phyloP scores from a whole-genome alignment of 805 yeast species.

The Lipomyces kockii region DNA sequence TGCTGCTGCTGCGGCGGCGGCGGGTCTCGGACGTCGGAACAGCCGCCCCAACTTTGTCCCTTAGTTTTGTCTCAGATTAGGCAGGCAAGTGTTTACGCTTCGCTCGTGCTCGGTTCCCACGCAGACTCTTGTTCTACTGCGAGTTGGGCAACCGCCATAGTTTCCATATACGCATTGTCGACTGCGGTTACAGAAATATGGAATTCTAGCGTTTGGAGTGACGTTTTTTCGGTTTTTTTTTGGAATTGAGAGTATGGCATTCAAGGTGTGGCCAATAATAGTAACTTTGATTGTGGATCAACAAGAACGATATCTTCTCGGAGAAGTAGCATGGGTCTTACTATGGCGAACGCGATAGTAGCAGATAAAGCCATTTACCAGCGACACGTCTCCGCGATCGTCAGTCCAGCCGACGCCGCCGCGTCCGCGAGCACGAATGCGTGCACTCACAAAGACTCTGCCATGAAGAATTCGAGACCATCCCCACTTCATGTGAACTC shows the following conservation, averaged over 20 bases:
- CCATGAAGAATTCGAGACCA: neutral
- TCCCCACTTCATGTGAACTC: constrained; percentile 8
- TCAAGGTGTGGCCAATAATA: neutral
- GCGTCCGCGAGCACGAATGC: neutral
- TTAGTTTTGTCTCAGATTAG: neutral
- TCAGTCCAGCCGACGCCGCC: neutral
- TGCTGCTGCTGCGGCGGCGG: neutral
- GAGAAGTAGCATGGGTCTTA: neutral
- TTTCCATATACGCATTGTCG: neutral
- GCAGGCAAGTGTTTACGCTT: neutral
- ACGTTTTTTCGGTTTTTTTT: no score
- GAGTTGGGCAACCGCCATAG: no score
- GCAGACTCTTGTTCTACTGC: neutral
- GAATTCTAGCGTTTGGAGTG: neutral
- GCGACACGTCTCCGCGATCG: neutral
- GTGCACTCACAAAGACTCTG: neutral
- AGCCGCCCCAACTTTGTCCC: neutral
- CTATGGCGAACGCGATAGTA: neutral
- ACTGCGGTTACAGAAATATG: neutral
- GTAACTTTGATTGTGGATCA: neutral
- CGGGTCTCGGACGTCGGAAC: neutral
- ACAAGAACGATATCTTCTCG: neutral
- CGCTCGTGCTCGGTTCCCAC: neutral
- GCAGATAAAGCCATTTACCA: neutral
- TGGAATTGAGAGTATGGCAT: neutral